Conservation (phyloP, 2,329 filamentous ascomycete genomes). For the Venturia nashicola region DNA sequence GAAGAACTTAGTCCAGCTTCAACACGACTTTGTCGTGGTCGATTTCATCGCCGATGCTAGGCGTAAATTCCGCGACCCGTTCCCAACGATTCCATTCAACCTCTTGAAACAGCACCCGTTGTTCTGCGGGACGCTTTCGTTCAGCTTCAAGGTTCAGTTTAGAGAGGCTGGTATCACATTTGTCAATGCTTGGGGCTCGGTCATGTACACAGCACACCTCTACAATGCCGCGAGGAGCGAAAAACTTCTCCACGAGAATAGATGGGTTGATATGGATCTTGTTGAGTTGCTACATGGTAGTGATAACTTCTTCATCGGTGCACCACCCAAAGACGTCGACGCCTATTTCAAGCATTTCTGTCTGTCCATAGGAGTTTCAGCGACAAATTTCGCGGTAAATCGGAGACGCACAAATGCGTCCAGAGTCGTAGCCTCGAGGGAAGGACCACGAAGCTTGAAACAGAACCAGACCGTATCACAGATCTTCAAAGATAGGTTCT, state of each 20-base stretch:
- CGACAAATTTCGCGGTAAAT: background rate
- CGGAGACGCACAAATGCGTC: background rate
- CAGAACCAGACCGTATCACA: too few species aligned
- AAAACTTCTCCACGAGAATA: background rate
- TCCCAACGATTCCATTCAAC: too few species aligned
- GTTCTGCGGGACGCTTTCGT: too few species aligned
- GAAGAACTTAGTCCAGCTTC: too few species aligned
- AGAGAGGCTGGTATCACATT: background rate
- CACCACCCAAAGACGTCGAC: background rate
- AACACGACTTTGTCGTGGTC: too few species aligned
- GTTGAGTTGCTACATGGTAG: background rate
- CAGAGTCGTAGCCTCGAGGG: too few species aligned
- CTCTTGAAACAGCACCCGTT: too few species aligned
- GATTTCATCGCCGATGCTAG: too few species aligned
- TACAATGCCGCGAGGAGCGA: background rate
- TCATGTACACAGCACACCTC: background rate
- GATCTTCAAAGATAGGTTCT: too few species aligned
- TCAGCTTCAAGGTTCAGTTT: too few species aligned
- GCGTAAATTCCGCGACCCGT: too few species aligned
- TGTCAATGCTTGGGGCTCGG: background rate
- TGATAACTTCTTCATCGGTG: background rate
- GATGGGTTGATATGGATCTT: background rate
- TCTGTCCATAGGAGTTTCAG: background rate
- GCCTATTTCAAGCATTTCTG: background rate
- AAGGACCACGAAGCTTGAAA: too few species aligned